phyloP scores from a whole-genome alignment of 805 yeast species.

The Wickerhamiella lipophila region DNA sequence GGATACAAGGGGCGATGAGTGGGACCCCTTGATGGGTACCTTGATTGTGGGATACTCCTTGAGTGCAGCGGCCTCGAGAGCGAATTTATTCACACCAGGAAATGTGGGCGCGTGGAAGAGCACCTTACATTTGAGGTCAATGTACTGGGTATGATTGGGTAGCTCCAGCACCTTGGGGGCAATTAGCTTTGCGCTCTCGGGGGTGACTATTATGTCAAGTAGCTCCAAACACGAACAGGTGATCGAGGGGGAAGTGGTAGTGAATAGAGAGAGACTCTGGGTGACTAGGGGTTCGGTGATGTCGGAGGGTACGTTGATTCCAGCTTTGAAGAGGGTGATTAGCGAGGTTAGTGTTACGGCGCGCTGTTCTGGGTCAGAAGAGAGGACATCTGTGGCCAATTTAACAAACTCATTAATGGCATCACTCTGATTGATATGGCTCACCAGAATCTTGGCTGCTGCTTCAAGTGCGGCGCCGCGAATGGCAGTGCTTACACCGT shows the following conservation, averaged over 20 bases:
- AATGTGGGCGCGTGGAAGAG: not conserved
- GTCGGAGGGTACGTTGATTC: constrained; percentile 13
- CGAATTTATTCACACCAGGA: constrained; percentile 20
- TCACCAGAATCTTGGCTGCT: not conserved
- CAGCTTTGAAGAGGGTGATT: constrained; percentile 25
- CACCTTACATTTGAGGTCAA: constrained; percentile 8
- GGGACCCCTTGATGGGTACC: not conserved
- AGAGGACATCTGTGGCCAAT: constrained; percentile 37
- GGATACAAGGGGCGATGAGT: not conserved
- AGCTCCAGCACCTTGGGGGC: constrained; percentile 6
- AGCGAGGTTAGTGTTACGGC: constrained; percentile 19
- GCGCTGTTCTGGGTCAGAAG: constrained; percentile 18
- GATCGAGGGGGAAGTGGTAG: not conserved
- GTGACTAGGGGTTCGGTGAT: constrained; percentile 13
- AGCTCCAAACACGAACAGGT: constrained; percentile 9
- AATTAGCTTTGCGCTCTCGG: not conserved
- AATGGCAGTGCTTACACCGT: constrained; percentile 5
- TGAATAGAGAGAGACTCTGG: not conserved
- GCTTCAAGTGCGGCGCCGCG: constrained; percentile 3
- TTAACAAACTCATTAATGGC: constrained; percentile 39
- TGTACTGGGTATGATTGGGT: constrained; percentile 5
- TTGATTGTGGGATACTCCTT: constrained; percentile 27
- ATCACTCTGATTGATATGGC: not conserved
- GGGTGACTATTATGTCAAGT: not conserved
- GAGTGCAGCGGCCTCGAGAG: constrained; percentile 37